Conservation (phyloP, 2,329 filamentous ascomycete genomes). For the Colletotrichum tanaceti region DNA sequence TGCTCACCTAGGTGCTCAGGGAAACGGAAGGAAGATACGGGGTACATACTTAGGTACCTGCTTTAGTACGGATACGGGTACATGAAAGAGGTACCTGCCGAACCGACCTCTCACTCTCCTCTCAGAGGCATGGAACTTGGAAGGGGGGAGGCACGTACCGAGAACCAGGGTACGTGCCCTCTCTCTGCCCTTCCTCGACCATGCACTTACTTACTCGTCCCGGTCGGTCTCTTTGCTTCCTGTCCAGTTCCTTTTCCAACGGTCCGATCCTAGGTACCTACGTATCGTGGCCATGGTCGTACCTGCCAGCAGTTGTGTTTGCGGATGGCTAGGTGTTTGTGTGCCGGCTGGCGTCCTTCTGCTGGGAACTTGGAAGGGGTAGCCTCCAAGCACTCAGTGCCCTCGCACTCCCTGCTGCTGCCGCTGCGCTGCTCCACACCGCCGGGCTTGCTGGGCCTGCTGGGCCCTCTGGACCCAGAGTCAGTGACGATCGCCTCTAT, state of each 20-base stretch:
- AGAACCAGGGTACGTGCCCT: conserved; percentile 23
- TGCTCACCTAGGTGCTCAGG: neutral
- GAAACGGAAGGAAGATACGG: neutral
- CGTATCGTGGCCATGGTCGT: neutral
- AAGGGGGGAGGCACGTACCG: neutral
- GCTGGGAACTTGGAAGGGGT: conserved; percentile 4
- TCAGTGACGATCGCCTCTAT: conserved; percentile 33
- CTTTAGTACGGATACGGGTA: neutral
- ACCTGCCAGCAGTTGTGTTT: neutral
- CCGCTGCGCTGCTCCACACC: conserved; percentile 1
- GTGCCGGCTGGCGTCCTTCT: neutral
- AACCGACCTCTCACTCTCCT: conserved; percentile 7
- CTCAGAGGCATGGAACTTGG: conserved; percentile 4
- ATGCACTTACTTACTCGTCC: neutral
- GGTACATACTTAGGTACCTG: too few species aligned
- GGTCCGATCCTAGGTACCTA: neutral
- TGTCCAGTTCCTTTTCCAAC: conserved; percentile 9
- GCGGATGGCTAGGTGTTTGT: neutral
- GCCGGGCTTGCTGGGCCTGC: conserved; percentile 13
- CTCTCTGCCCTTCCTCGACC: conserved; percentile 9
- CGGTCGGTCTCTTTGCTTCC: conserved; percentile 11
- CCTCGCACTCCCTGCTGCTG: neutral
- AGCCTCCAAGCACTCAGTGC: conserved; percentile 1
- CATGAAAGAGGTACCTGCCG: neutral
- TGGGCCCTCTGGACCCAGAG: conserved; percentile 20